Conservation (phyloP, 352 stramenopile genomes). For the Pythium grandisporangium region DNA sequence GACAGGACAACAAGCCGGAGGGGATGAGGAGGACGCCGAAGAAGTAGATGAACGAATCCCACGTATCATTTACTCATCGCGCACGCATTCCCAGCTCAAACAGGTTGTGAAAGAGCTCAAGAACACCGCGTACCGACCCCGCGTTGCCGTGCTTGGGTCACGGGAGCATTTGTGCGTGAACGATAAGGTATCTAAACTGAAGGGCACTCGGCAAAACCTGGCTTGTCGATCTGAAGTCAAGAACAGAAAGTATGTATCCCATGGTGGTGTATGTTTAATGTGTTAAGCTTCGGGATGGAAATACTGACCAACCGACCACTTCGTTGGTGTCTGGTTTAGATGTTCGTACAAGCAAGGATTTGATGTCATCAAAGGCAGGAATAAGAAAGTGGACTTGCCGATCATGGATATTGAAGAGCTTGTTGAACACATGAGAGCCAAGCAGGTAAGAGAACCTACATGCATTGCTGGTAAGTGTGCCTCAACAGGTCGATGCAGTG, state of each 20-base stretch:
- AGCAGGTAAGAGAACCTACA: conserved; percentile 30
- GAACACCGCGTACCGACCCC: conserved; percentile 90
- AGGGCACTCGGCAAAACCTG: conserved; percentile 82
- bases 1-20: conserved; percentile 5
- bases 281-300: too few species aligned
- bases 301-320: too few species aligned
- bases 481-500: neutral
- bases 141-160: conserved; percentile 87
- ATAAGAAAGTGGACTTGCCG: conserved; percentile 35
- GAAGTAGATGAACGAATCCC: conserved; percentile 38
- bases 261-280: too few species aligned
- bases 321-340: conserved; percentile 19
- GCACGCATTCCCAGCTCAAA: conserved; percentile 97
- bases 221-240: conserved; percentile 82
- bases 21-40: conserved; percentile 11
- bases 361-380: conserved; percentile 42
- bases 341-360: conserved; percentile 76
- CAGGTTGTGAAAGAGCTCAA: conserved; percentile 96
- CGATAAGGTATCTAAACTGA: conserved; percentile 86
- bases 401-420: conserved; percentile 99
- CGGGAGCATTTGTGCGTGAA: conserved; percentile 97
- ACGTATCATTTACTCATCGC: conserved; percentile 97
- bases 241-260: conserved; percentile 68
- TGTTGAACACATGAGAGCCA: conserved; percentile 78
- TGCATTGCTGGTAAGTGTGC: too few species aligned